A percentile compares a stretch with the other conserved stretches of the same genome.
Conservation (phyloP, 495 filamentous ascomycete species). For the Aspergillus wentii region DNA sequence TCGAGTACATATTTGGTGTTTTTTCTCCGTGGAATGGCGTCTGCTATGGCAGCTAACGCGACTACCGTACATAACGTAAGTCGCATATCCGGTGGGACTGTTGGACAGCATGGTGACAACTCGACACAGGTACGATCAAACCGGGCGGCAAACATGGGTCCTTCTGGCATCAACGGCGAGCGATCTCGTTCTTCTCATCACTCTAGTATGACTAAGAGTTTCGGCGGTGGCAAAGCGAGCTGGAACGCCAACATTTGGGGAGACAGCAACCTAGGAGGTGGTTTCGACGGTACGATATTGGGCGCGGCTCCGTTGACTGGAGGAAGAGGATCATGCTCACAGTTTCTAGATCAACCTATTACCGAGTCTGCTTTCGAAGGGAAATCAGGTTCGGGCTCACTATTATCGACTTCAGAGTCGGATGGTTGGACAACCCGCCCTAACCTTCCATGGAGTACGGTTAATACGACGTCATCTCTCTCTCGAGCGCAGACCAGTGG, state of each 20-base stretch:
- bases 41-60: conserved; percentile 35
- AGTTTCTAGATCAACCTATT: conserved; percentile 23
- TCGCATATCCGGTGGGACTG: not conserved
- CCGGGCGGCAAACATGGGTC: conserved; percentile 33
- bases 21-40: conserved; percentile 30
- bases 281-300: conserved; percentile 36
- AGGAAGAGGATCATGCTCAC: conserved; percentile 7
- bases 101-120: conserved; percentile 2
- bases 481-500: conserved; percentile 36
- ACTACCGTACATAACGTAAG: conserved; percentile 37
- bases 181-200: conserved; percentile 36
- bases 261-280: conserved; percentile 44
- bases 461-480: conserved; percentile 42
- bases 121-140: conserved; percentile 30
- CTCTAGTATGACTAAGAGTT: conserved; percentile 35
- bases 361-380: conserved; percentile 34
- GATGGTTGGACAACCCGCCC: conserved; percentile 49
- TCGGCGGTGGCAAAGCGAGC: conserved; percentile 42
- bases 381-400: conserved; percentile 60
- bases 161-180: conserved; percentile 37
- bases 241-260: conserved; percentile 61
- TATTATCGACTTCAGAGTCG: conserved; percentile 60
- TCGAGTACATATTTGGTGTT: conserved; percentile 25
- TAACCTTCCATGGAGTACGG: conserved; percentile 50
- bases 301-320: conserved; percentile 1